Evolutionary conservation across 2,329 filamentous ascomycete genomes (phyloP), one percentile per base, ranked within the genome.

Genomic region (Alternaria viburni): DNA sequence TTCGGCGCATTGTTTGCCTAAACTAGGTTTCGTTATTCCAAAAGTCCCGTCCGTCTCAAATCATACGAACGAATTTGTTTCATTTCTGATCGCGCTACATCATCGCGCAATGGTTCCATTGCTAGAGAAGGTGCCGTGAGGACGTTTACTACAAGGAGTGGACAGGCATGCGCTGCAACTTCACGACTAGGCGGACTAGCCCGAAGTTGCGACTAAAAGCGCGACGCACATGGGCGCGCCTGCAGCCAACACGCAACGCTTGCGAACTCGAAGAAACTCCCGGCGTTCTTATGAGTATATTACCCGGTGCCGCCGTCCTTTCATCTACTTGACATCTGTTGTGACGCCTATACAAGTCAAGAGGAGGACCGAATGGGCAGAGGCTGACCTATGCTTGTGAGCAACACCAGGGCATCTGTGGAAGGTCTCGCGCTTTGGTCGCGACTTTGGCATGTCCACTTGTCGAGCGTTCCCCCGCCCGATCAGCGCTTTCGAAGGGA

Each of bases 101-200:
- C 21, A 23, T 43, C 12, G 17, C 19, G 30, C 30, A 7, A 45
- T 36, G 51, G 9, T 50, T n/a, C n/a, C n/a, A 21, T 26, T 30
- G 9, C 54, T 43, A 21, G 25, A 28, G 21, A 19, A 17, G 30
- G 21, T 26, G 28, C 32, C 11, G 47, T 30, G 32, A 21, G 47
- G 21, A 36, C 36, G 26, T 36, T 9, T 17, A 58, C 25, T 13
- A 59, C 5, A 13, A 32, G 15, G 28, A n/a, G 21, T 12, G 49
- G 41, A 17, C 32, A 30, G 23, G 13, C 21, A 26, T 50, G 50
- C 30, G 43, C 56, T 59, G 63, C 62, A 63, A 51, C 44, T 51
- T 36, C 52, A 47, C n/a, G 13, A 57, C 30, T 28, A 21, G 32
- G 21, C 46, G 23, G 26, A 19, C 49, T 60, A 57, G 44, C 41